Percentiles rank a stretch among this genome's conserved stretches.
Conservation (phyloP, 305 asterid species). For the Salvia sclarea region DNA sequence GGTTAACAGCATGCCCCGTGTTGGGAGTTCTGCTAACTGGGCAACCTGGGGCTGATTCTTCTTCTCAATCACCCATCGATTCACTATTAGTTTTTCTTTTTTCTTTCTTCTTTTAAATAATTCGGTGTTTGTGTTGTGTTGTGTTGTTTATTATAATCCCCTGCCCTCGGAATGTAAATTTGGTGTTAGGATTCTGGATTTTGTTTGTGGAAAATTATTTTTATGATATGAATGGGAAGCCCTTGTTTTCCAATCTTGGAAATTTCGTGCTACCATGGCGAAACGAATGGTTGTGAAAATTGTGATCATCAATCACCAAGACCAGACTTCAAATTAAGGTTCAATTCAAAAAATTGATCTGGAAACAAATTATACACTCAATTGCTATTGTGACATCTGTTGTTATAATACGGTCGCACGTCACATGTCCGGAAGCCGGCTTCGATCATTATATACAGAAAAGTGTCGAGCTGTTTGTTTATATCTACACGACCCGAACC, state of each 20-base stretch:
- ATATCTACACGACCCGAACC: constrained; percentile 82
- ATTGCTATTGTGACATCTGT: neutral
- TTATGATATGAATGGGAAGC: neutral
- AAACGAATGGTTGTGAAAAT: neutral
- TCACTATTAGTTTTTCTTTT: neutral
- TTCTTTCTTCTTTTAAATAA: neutral
- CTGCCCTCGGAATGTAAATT: constrained; percentile 37
- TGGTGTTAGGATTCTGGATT: constrained; percentile 1
- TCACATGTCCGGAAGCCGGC: no score
- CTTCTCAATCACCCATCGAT: neutral
- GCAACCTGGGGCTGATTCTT: constrained; percentile 55
- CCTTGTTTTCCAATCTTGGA: neutral
- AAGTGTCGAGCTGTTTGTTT: neutral
- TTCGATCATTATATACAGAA: neutral
- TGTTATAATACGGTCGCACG: no score
- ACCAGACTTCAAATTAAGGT: neutral
- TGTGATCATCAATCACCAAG: neutral
- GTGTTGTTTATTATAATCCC: neutral
- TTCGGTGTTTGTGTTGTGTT: neutral
- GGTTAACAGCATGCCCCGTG: constrained; percentile 87
- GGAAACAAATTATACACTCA: neutral
- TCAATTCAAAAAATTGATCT: neutral
- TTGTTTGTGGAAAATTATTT: neutral
- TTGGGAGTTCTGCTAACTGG: constrained; percentile 94
- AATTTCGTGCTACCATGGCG: neutral